These are phyloP conservation scores for Citrullus amarus DNA, from an alignment of 306 rosid species.

Conservation along the genomic window DNA sequence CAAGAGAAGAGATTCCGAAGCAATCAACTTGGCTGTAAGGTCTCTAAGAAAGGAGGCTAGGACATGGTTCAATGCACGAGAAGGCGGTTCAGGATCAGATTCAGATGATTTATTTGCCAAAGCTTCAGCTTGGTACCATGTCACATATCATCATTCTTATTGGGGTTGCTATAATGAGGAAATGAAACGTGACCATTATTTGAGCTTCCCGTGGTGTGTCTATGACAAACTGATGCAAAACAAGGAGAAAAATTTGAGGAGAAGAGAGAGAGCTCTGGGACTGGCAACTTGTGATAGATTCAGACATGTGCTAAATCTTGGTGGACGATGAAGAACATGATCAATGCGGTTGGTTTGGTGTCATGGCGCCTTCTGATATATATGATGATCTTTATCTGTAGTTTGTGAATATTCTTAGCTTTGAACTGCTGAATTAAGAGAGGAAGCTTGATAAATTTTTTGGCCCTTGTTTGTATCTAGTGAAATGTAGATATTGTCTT, in stretches of 20 bases:
- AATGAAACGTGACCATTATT: slow-evolving; percentile 19
- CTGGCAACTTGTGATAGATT: background rate
- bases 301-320: background rate
- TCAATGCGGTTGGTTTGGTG: background rate
- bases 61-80: slow-evolving; percentile 17
- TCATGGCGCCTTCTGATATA: background rate
- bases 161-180: slow-evolving; percentile 27
- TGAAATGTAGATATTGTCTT: slow-evolving; percentile 4
- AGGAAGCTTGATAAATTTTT: background rate
- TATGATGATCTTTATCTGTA: background rate
- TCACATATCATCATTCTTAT: slow-evolving; percentile 25
- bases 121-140: slow-evolving; percentile 46
- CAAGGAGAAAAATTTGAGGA: slow-evolving; percentile 12
- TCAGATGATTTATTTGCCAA: slow-evolving; percentile 10
- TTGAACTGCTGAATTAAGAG: background rate
- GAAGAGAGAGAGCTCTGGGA: background rate
- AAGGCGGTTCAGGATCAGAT: background rate
- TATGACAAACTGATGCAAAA: slow-evolving; percentile 16
- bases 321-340: background rate
- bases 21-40: slow-evolving; percentile 31
- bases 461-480: background rate
- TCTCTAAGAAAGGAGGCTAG: slow-evolving; percentile 29
- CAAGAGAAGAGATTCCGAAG: slow-evolving; percentile 38
- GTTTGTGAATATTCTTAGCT: background rate
- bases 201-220: slow-evolving; percentile 36